Base-by-base conservation (phyloP, 805 yeast genomes). In the Yamadazyma laniorum region DNA sequence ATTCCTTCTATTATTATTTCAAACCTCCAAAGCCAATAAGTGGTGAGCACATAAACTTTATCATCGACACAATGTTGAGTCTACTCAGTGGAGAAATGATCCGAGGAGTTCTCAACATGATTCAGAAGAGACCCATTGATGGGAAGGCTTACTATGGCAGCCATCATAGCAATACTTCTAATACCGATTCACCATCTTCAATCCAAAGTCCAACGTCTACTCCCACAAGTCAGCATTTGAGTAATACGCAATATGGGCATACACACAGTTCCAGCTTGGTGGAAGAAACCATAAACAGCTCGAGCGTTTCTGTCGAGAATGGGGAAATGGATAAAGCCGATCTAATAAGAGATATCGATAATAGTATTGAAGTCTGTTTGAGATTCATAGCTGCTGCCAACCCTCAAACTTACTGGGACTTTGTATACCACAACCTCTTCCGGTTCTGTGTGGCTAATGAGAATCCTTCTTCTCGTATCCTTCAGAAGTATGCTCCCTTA, bases 311-410 rank as follows among this genome's bases (percentile, higher is more conserved):
- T 9, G 8, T 25, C 12, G 8, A 19, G 23, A 18, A 8, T 14
- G 14, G 23, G 6, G 40, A 37, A 14, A 16, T 25, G 15, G 40
- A 37, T 11, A 18, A 18, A 3, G 8, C 25, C 5, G 18, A 14
- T 13, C 28, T 36, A 6, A 36, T 47, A 2, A 46, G 46, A 9
- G 65, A 61, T 22, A 63, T 68, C 29, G 73, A 68, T 47, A 35
- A 39, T n/a, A 50, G 58, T 37, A 45, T 61, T 13, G 63, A 59
- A 42, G 40, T 56, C 11, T 51, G 62, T 15, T 46, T 65, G 29
- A 53, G 64, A 31, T 67, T 54, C 37, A 42, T 68, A 9, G 67
- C 72, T 1, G 55, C 64, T 1, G 55, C 73, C 3, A 64, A 65
- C 43, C 65, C 73, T 1, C 35, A 32, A 2, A 57, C 56, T 4